These are phyloP conservation scores for Saccharomyces hybrid DNA, from an alignment of 1,139 yeast species.

Conservation along the genomic window DNA sequence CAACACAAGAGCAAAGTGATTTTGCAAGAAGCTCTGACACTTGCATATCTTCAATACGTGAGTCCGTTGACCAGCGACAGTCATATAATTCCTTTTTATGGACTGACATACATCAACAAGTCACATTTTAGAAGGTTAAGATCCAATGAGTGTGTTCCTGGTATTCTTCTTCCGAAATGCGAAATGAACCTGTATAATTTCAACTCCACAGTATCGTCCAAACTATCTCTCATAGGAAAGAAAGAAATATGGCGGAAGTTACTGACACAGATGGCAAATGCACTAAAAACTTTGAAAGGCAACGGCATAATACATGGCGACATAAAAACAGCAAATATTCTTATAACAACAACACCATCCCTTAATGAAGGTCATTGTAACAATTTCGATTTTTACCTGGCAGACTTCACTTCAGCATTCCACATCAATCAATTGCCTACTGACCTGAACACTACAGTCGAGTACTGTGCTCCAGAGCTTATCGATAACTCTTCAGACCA, in stretches of 20 bases:
- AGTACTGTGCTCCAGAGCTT: constrained; percentile 19
- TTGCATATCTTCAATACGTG: constrained; percentile 3
- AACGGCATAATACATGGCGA: constrained; percentile 17
- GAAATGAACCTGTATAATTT: constrained; percentile 11
- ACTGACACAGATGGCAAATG: constrained; percentile 6
- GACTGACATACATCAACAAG: constrained; percentile 14
- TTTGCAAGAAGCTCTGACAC: constrained; percentile 9
- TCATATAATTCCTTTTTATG: constrained; percentile 13
- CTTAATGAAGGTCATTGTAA: background rate
- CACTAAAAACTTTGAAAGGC: constrained; percentile 9
- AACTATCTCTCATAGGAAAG: background rate
- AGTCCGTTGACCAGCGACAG: background rate
- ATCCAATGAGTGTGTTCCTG: constrained; percentile 14
- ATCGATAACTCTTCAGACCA: constrained; percentile 1
- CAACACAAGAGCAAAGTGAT: constrained; percentile 1
- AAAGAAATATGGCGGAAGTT: constrained; percentile 12
- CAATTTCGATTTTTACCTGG: constrained; percentile 8
- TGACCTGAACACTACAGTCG: constrained; percentile 13
- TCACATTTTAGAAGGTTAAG: constrained; percentile 12
- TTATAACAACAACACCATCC: constrained; percentile 3
- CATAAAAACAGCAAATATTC: constrained; percentile 17
- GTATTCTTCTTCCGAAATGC: constrained; percentile 11
- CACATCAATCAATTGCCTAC: background rate
- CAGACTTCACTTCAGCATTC: constrained; percentile 15
- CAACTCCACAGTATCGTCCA: constrained; percentile 1